A percentile compares a stretch with the other conserved stretches of the same genome.
phyloP scores from a whole-genome alignment of 2,329 filamentous ascomycete genomes.

The Penicillium sp. region DNA sequence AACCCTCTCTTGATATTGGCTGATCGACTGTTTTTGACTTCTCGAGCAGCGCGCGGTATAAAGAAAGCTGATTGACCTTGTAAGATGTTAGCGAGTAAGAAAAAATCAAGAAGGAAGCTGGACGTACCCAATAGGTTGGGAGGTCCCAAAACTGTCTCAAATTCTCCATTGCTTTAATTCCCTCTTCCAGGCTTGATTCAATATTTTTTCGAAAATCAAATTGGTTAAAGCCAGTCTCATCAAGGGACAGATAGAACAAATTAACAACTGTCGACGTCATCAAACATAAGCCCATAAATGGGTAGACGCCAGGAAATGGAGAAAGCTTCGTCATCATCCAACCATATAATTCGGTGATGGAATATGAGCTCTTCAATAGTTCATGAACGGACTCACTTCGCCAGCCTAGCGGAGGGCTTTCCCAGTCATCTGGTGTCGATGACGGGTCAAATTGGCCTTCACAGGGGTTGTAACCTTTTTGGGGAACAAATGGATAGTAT shows the following conservation, averaged over 20 bases:
- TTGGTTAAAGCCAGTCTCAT: background rate
- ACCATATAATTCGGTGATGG: background rate
- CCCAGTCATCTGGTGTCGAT: constrained; percentile 7
- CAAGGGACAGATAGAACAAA: background rate
- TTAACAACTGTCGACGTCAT: constrained; percentile 8
- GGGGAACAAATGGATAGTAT: constrained; percentile 9
- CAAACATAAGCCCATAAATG: constrained; percentile 9
- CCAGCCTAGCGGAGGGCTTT: constrained; percentile 4
- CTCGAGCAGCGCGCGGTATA: constrained; percentile 4
- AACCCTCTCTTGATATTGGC: background rate
- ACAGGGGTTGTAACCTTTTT: constrained; percentile 3
- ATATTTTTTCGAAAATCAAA: background rate
- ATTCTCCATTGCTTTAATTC: constrained; percentile 7
- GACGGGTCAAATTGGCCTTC: background rate
- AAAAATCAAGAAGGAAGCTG: no score
- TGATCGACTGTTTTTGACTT: background rate
- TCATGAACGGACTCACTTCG: background rate
- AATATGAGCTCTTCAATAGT: background rate
- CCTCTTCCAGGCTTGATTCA: background rate
- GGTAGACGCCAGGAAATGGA: constrained; percentile 10
- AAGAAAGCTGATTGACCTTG: constrained; percentile 6
- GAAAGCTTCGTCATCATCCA: constrained; percentile 4
- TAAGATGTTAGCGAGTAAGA: background rate
- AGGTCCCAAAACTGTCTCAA: constrained; percentile 6
- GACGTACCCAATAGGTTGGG: constrained; percentile 8